Evolutionary conservation across 2,329 filamentous ascomycete species (phyloP), one percentile per base, ranked within the genome.

Genomic region (Claviceps fusiformis): DNA sequence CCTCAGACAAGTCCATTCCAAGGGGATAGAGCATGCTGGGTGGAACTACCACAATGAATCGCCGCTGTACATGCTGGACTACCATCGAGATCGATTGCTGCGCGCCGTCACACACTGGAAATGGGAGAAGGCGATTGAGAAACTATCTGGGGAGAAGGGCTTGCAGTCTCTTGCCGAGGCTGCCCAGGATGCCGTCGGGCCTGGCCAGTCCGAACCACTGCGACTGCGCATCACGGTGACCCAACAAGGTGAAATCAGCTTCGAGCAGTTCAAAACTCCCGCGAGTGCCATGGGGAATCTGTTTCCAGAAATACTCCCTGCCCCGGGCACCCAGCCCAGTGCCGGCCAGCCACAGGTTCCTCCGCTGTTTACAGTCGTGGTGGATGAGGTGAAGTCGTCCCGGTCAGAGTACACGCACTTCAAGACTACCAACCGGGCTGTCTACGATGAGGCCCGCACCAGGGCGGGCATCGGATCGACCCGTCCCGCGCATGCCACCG

Each of bases 61-160:
- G 9, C 79, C 84, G 0, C 83, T 89, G 61, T 95, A 95, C 68
- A 89, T 95, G 77, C 78, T 93, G 17, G 75, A 82, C 56, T 84
- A 85, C 61, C 90, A 95, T 67, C 80, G 82, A 49, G 86, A 91
- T 65, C 85, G 90, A 54, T 79, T 95, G 65, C 74, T 89, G n/a
- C 77, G 73, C 55, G 82, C 81, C 15, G 81, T 81, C 5, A 67
- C 62, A 5, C 65, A 83, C 60, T 86, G 80, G 72, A 63, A 68
- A 6, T 85, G 80, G 81, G 61, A 68, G 1, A 57, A 63, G 3
- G 80, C 75, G 0, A 60, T 77, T 10, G 62, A 71, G 0, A 59
- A 62, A 4, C 68, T 85, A 7, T 63, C 69, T 0, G 80, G 78
- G 0, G 63, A 71, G 0, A 57, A 62, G 1, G 81, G 78, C 0